Evolutionary conservation across 1,284 basidiomycete species (phyloP).

Genomic region (Lignosus rhinocerotis): DNA sequence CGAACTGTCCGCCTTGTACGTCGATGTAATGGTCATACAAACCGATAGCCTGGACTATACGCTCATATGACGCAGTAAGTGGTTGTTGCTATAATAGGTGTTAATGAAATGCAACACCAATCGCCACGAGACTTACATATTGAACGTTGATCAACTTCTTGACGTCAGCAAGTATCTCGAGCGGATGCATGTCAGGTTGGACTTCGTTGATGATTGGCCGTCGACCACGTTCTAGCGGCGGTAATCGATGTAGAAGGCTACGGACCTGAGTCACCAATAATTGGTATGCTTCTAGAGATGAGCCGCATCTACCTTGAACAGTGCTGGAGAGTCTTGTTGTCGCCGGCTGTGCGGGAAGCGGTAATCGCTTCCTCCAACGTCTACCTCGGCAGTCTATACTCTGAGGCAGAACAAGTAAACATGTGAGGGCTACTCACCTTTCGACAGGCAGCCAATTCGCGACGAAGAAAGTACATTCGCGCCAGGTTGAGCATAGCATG

Average conservation of each 20-base stretch:
- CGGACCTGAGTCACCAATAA: neutral
- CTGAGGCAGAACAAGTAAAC: constrained; percentile 3
- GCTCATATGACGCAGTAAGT: constrained; percentile 64
- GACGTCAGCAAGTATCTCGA: constrained; percentile 73
- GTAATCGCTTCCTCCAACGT: constrained; percentile 73
- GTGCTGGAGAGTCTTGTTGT: constrained; percentile 71
- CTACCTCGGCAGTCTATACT: constrained; percentile 38
- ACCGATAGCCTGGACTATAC: constrained; percentile 65
- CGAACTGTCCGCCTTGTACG: constrained; percentile 47
- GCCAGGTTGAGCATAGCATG: constrained; percentile 77
- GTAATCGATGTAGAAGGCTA: constrained; percentile 71
- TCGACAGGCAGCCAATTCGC: constrained; percentile 64
- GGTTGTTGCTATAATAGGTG: constrained; percentile 62
- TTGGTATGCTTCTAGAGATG: neutral
- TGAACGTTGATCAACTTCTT: constrained; percentile 60
- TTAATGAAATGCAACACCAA: neutral
- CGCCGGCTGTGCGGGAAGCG: constrained; percentile 68
- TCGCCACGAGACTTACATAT: constrained; percentile 40
- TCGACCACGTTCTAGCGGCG: constrained; percentile 44
- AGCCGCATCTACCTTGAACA: constrained; percentile 62
- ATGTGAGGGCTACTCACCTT: constrained; percentile 45
- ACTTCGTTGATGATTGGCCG: constrained; percentile 66
- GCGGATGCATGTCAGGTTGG: constrained; percentile 73
- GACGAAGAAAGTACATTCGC: constrained; percentile 70
- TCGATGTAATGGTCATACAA: constrained; percentile 72